A percentile compares a stretch with the other conserved stretches of the same genome.
phyloP scores from a whole-genome alignment of 164 flowering plant genomes.

The Cinnamomum micranthum region DNA sequence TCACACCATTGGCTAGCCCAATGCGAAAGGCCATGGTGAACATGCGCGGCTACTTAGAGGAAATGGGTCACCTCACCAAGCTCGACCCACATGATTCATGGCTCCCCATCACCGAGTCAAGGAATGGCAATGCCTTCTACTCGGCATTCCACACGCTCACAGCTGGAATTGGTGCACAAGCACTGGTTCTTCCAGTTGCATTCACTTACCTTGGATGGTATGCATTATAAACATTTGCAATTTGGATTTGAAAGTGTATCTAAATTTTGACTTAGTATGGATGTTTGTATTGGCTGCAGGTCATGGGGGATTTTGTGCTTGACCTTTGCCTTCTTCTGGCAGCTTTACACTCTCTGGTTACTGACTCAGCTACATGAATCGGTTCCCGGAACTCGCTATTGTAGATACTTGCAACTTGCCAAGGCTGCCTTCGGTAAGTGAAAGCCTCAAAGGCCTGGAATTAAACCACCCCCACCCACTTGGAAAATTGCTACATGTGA shows the following conservation, averaged over 20 bases:
- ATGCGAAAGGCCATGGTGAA: conserved; percentile 40
- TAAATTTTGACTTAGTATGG: neutral
- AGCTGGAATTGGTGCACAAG: conserved; percentile 80
- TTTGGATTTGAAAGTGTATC: neutral
- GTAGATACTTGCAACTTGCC: conserved; percentile 56
- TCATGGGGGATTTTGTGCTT: conserved; percentile 58
- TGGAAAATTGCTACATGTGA: too few relatives aligned
- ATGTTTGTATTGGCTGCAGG: conserved; percentile 38
- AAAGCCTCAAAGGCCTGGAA: neutral
- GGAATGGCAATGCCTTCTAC: conserved; percentile 65
- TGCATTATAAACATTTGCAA: neutral
- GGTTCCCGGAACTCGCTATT: conserved; percentile 51
- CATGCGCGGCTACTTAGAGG: conserved; percentile 44
- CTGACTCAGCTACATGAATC: conserved; percentile 64
- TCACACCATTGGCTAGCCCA: conserved; percentile 52
- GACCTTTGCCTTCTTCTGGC: conserved; percentile 56
- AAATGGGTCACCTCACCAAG: conserved; percentile 49
- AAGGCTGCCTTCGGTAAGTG: conserved; percentile 64
- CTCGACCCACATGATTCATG: conserved; percentile 55
- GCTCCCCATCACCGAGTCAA: conserved; percentile 88
- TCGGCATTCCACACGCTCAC: conserved; percentile 64
- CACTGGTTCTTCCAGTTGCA: conserved; percentile 73
- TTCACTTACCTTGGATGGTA: conserved; percentile 80
- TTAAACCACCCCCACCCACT: too few relatives aligned
- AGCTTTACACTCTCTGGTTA: conserved; percentile 64